Evolutionary conservation across 352 stramenopile genomes (phyloP).

Genomic region (Globisporangium irregulare): DNA sequence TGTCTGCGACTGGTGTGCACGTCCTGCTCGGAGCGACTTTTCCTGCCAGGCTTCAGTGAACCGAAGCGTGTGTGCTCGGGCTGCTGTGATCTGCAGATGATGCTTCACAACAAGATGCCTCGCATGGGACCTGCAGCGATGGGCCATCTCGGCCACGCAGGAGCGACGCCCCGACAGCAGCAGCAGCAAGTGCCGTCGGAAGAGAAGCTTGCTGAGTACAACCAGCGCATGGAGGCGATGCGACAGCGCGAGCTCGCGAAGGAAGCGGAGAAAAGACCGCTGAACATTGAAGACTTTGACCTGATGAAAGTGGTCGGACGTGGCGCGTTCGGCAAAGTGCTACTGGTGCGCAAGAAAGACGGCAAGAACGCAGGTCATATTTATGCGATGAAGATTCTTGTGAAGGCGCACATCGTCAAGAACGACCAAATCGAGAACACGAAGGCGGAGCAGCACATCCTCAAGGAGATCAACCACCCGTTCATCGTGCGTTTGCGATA

Average conservation of each 20-base stretch:
- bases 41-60: conserved; percentile 84
- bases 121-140: conserved; percentile 32
- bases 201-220: conserved; percentile 61
- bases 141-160: conserved; percentile 15
- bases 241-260: conserved; percentile 67
- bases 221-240: conserved; percentile 76
- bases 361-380: conserved; percentile 83
- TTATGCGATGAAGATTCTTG: conserved; percentile 95
- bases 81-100: conserved; percentile 86
- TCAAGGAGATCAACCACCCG: conserved; percentile 89
- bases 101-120: conserved; percentile 84
- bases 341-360: conserved; percentile 92
- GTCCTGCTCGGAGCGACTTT: conserved; percentile 83
- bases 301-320: conserved; percentile 94
- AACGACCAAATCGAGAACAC: conserved; percentile 94
- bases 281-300: conserved; percentile 93
- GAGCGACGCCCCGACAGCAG: conserved; percentile 9
- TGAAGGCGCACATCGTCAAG: conserved; percentile 91
- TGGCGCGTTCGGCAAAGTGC: conserved; percentile 94
- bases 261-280: conserved; percentile 61
- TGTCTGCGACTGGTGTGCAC: conserved; percentile 81
- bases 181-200: conserved; percentile 33
- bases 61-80: conserved; percentile 83
- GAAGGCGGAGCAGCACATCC: conserved; percentile 87
- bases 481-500: conserved; percentile 85